These are phyloP conservation scores for Fistulinella prunicolor DNA, from an alignment of 768 basidiomycete species.

Conservation along the genomic window DNA sequence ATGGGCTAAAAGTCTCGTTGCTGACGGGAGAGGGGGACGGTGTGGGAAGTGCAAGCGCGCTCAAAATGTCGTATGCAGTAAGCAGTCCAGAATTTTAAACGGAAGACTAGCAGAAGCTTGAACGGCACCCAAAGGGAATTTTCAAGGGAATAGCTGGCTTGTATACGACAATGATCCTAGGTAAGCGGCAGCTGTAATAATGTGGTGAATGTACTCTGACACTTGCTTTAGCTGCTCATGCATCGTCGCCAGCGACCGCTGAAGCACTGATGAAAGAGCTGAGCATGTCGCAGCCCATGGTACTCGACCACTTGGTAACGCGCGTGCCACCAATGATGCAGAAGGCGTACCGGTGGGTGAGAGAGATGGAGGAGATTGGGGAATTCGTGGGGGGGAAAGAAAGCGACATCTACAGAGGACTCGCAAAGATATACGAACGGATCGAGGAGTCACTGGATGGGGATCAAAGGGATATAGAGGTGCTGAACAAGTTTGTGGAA, in stretches of 20 bases:
- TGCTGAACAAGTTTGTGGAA: slow-evolving; percentile 44
- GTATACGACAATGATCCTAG: slow-evolving; percentile 54
- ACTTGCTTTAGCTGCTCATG: slow-evolving; percentile 43
- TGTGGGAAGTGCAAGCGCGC: slow-evolving; percentile 56
- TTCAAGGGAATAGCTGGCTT: slow-evolving; percentile 53
- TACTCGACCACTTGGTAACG: slow-evolving; percentile 40
- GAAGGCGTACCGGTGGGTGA: slow-evolving; percentile 63
- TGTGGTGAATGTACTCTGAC: not conserved
- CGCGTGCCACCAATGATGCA: slow-evolving; percentile 49
- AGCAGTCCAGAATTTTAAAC: slow-evolving; percentile 18
- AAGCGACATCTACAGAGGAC: slow-evolving; percentile 45
- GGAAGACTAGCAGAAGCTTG: not conserved
- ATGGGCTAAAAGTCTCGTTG: slow-evolving; percentile 45
- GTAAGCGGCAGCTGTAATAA: slow-evolving; percentile 28
- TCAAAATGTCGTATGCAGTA: slow-evolving; percentile 66
- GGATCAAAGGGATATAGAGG: slow-evolving; percentile 38
- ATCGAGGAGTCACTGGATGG: slow-evolving; percentile 40
- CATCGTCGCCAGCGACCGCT: slow-evolving; percentile 60
- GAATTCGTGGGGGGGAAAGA: slow-evolving; percentile 48
- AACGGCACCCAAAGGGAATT: slow-evolving; percentile 42
- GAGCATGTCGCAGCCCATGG: slow-evolving; percentile 41
- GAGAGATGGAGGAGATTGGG: slow-evolving; percentile 64
- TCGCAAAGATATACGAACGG: slow-evolving; percentile 45
- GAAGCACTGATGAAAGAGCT: slow-evolving; percentile 52
- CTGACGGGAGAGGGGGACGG: slow-evolving; percentile 47